phyloP scores from a whole-genome alignment of 345 rosid species.

The Linum usitatissimum region DNA sequence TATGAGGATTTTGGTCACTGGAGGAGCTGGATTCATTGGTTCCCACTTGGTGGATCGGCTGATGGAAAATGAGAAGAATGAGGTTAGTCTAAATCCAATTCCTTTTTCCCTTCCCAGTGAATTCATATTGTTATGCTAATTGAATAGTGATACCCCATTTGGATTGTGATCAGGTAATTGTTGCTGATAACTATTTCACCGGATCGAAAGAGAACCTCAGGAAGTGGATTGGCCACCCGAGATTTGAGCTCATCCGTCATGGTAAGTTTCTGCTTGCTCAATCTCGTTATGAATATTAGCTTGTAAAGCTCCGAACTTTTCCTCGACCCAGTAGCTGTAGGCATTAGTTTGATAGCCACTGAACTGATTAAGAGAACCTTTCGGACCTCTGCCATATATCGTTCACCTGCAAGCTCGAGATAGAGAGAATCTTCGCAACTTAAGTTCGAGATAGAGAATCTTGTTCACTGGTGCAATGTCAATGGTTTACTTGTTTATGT shows the following conservation, averaged over 20 bases:
- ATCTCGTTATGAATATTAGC: too few relatives aligned
- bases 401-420: background rate
- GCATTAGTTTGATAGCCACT: too few relatives aligned
- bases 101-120: background rate
- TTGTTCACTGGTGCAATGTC: background rate
- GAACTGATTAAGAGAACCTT: too few relatives aligned
- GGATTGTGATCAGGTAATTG: constrained; percentile 48
- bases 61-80: constrained; percentile 91
- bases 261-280: constrained; percentile 31
- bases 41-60: constrained; percentile 86
- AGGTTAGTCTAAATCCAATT: constrained; percentile 32
- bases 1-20: constrained; percentile 90
- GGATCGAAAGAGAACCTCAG: constrained; percentile 83
- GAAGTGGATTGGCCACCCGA: constrained; percentile 90
- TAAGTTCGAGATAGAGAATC: background rate
- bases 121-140: background rate
- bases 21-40: constrained; percentile 97
- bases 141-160: background rate
- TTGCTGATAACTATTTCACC: constrained; percentile 86
- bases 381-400: background rate
- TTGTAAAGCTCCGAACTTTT: too few relatives aligned
- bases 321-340: too few relatives aligned
- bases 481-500: background rate
- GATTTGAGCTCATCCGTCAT: constrained; percentile 94
- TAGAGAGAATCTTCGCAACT: background rate